Evolutionary conservation across 805 yeast species (phyloP).

Genomic region (Metschnikowia baotianmanensis): DNA sequence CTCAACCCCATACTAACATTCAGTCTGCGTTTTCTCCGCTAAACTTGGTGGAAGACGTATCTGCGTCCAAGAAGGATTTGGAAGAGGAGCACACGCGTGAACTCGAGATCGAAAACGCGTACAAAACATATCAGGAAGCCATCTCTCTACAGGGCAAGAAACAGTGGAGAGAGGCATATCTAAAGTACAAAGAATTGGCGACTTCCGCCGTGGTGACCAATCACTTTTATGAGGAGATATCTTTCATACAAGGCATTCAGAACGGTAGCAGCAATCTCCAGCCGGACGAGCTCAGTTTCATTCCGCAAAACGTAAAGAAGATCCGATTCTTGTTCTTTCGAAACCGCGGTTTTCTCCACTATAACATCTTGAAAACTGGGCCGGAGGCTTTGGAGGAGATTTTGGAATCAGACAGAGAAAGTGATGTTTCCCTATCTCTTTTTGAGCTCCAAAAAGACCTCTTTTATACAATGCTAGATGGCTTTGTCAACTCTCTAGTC

Average conservation of each 20-base stretch:
- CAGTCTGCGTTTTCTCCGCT: slow-evolving; percentile 75
- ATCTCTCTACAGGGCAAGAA: slow-evolving; percentile 55
- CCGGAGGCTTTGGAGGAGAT: slow-evolving; percentile 11
- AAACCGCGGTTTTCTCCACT: slow-evolving; percentile 74
- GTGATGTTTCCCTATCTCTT: slow-evolving; percentile 2
- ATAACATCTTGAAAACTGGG: slow-evolving; percentile 35
- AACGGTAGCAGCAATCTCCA: slow-evolving; percentile 33
- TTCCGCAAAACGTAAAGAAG: slow-evolving; percentile 69
- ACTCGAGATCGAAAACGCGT: slow-evolving; percentile 84
- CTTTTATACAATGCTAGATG: slow-evolving; percentile 51
- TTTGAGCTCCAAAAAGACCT: slow-evolving; percentile 26
- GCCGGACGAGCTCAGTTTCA: slow-evolving; percentile 40
- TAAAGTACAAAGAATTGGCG: slow-evolving; percentile 60
- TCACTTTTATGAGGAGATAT: slow-evolving; percentile 41
- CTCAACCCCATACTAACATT: slow-evolving; percentile 6
- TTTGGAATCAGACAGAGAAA: slow-evolving; percentile 1
- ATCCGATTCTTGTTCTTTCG: slow-evolving; percentile 76
- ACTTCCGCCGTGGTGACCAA: slow-evolving; percentile 59
- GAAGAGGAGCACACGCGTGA: slow-evolving; percentile 91
- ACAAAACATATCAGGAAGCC: slow-evolving; percentile 70
- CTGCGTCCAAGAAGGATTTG: slow-evolving; percentile 50
- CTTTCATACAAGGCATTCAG: slow-evolving; percentile 38
- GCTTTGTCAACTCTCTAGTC: slow-evolving; percentile 60
- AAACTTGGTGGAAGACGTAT: slow-evolving; percentile 67
- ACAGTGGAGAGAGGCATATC: slow-evolving; percentile 48